phyloP scores from a whole-genome alignment of 2,329 filamentous ascomycete species.

The Aspergillus japonicus region DNA sequence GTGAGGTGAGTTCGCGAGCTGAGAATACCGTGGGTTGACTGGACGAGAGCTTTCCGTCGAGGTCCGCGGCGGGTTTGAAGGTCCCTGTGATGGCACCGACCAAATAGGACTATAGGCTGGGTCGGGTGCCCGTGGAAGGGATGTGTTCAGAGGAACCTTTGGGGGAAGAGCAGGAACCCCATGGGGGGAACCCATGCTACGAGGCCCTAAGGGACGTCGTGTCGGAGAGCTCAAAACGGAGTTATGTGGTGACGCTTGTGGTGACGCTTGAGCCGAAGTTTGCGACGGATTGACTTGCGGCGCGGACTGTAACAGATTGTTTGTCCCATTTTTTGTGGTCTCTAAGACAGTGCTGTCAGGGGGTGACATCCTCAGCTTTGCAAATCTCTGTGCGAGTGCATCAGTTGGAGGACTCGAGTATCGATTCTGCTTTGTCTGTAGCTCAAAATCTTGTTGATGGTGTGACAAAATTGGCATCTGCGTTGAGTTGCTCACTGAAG shows the following conservation, averaged over 20 bases:
- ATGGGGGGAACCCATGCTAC: constrained; percentile 41
- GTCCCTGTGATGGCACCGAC: constrained; percentile 40
- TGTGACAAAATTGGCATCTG: constrained; percentile 44
- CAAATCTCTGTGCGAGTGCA: constrained; percentile 43
- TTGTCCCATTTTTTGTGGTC: constrained; percentile 13
- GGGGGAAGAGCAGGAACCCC: constrained; percentile 40
- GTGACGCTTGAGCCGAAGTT: constrained; percentile 21
- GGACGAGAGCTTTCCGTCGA: constrained; percentile 44
- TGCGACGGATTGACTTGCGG: constrained; percentile 24
- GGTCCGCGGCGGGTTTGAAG: constrained; percentile 39
- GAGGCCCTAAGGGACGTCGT: constrained; percentile 42
- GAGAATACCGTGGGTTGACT: constrained; percentile 38
- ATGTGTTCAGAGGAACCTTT: constrained; percentile 43
- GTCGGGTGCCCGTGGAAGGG: constrained; percentile 48
- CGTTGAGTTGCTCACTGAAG: constrained; percentile 19
- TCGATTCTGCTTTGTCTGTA: constrained; percentile 23
- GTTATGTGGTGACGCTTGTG: constrained; percentile 17
- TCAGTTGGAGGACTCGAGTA: constrained; percentile 34
- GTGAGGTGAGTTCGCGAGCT: constrained; percentile 32
- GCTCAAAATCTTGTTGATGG: constrained; percentile 31
- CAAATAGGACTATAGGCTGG: constrained; percentile 50
- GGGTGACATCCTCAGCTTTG: constrained; percentile 34
- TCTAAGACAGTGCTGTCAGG: constrained; percentile 14
- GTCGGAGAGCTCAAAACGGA: constrained; percentile 23
- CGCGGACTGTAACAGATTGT: constrained; percentile 12